Evolutionary conservation across 164 flowering plant species (phyloP).

Genomic region (Vitis rotundifolia): DNA sequence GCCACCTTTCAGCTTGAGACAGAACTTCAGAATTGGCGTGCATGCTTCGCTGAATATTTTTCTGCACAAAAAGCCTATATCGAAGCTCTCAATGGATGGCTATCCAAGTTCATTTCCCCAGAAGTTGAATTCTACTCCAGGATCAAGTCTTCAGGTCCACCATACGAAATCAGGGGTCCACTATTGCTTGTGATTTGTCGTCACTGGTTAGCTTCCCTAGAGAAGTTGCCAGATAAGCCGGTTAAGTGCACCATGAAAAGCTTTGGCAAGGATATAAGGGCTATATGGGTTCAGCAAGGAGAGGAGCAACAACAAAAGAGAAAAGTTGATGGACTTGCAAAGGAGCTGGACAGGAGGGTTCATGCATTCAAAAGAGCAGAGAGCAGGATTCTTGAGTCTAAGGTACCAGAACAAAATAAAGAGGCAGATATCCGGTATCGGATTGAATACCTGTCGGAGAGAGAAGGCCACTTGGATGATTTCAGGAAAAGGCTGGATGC

Average conservation of each 20-base stretch:
- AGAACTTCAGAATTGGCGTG: slow-evolving; percentile 19
- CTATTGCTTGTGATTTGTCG: slow-evolving; percentile 10
- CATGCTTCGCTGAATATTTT: slow-evolving; percentile 12
- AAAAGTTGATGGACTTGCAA: slow-evolving; percentile 13
- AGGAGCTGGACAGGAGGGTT: slow-evolving; percentile 13
- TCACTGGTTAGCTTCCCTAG: slow-evolving; percentile 16
- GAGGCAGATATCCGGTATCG: background rate
- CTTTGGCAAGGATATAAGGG: slow-evolving; percentile 13
- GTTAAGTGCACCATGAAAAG: slow-evolving; percentile 18
- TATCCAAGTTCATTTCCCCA: slow-evolving; percentile 16
- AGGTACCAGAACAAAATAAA: background rate
- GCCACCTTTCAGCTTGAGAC: slow-evolving; percentile 23
- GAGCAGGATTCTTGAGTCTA: slow-evolving; percentile 1
- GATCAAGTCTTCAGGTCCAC: background rate
- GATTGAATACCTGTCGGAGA: slow-evolving; percentile 8
- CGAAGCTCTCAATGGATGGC: slow-evolving; percentile 20
- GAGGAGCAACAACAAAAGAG: slow-evolving; percentile 17
- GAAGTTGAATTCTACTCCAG: slow-evolving; percentile 11
- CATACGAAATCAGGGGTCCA: slow-evolving; percentile 9
- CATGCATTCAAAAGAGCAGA: slow-evolving; percentile 4
- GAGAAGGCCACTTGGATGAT: slow-evolving; percentile 6
- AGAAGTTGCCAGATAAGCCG: slow-evolving; percentile 16
- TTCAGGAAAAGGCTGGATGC: slow-evolving; percentile 9
- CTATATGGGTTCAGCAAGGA: slow-evolving; percentile 23
- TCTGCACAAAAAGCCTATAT: slow-evolving; percentile 20